Evolutionary conservation across 2,329 filamentous ascomycete species (phyloP), one percentile per base, ranked within the genome.

Genomic region (Epichloe uncinata): DNA sequence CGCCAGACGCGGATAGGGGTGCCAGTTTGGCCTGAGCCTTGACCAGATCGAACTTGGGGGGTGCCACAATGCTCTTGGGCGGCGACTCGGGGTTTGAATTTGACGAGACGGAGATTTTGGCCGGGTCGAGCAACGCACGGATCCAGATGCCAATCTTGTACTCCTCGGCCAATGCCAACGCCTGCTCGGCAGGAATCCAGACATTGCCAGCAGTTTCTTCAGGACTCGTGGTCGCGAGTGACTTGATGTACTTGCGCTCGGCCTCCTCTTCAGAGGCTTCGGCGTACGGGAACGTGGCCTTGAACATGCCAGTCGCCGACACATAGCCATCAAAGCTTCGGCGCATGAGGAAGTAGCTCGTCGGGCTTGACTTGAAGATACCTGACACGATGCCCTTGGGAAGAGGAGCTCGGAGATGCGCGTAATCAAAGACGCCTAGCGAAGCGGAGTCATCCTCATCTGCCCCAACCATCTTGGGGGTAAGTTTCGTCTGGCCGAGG

Each of bases 161-260:
- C 67, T 97, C 90, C 43, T 86, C 81, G 47, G 91, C 87, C 12
- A 98, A 77, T 51, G 78, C 71, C 42, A 98, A 77, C 36, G 93
- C 93, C 79, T 80, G 69, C 56, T 84, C 75, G 5, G 91, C 89
- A 44, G 88, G 81, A 47, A 97, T 90, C 93, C 93, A 98, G 48
- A 98, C 81, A 66, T 96, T 98, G 43, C 93, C 93, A 26, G 93
- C 93, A 33, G 93, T 89, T 73, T 97, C 93, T 63, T 97, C 90
- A 50, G 77, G 76, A 59, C 89, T 95, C 9, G 90, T 94, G 33
- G 84, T 84, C 35, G 79, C 69, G 30, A 93, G 81, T 6, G 78
- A 79, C 72, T 95, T 96, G 69, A 98, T 83, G 68, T 88, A 90
- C 60, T 77, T 81, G 63, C 87, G 84, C 71, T 94, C 87, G 2